Evolutionary conservation across 78 protist species (phyloP).

Genomic region (Bodo saltans): DNA sequence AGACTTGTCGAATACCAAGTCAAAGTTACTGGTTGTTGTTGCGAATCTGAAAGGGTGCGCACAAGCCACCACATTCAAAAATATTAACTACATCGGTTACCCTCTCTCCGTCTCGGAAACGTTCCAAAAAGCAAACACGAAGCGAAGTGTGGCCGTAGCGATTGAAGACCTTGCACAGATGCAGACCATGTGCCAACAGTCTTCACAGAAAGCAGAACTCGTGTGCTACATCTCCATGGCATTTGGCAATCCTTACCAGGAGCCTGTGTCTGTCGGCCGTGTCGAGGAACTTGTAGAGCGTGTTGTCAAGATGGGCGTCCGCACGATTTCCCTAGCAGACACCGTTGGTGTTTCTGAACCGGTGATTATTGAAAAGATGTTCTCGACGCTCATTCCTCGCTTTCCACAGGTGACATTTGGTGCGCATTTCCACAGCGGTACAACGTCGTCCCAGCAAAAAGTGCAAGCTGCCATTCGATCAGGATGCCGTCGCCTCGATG

Average conservation of each 20-base stretch:
- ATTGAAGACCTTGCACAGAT: neutral
- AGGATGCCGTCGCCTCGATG: constrained; percentile 8
- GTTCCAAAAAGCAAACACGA: constrained; percentile 13
- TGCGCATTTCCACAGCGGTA: constrained; percentile 20
- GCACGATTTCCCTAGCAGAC: constrained; percentile 24
- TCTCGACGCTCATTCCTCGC: neutral
- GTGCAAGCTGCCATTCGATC: neutral
- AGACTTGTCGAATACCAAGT: neutral
- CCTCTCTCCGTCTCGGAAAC: constrained; percentile 8
- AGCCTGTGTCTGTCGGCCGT: neutral
- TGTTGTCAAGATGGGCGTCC: neutral
- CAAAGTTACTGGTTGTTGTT: constrained; percentile 11
- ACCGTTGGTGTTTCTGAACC: constrained; percentile 5
- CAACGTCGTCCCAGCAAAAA: neutral
- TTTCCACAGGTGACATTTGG: neutral
- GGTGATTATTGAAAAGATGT: neutral
- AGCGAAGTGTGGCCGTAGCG: neutral
- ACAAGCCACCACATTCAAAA: neutral
- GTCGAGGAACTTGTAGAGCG: neutral
- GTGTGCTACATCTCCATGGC: constrained; percentile 30
- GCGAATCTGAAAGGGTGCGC: neutral
- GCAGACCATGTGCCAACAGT: neutral
- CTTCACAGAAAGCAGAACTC: neutral
- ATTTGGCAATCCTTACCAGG: constrained; percentile 25
- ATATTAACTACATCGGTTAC: neutral